phyloP scores from a whole-genome alignment of 345 rosid genomes.

The Camelina hispida region DNA sequence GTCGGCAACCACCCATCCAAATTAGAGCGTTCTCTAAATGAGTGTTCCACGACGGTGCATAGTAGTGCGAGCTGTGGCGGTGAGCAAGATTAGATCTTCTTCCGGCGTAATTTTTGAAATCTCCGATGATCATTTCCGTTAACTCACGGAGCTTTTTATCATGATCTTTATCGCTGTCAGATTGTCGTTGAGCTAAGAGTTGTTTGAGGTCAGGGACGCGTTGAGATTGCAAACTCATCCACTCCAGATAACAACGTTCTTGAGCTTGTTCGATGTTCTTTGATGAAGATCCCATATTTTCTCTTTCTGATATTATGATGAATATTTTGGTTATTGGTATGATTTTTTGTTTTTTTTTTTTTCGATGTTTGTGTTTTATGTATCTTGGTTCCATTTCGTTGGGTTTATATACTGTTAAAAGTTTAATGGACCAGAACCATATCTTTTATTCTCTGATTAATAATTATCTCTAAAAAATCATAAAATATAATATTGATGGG shows the following conservation, averaged over 20 bases:
- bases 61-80: conserved; percentile 29
- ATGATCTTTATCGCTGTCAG: background rate
- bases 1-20: conserved; percentile 61
- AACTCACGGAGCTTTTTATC: conserved; percentile 32
- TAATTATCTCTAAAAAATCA: background rate
- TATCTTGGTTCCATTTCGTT: conserved; percentile 4
- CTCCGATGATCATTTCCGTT: conserved; percentile 29
- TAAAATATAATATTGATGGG: background rate
- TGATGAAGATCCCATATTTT: background rate
- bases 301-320: background rate
- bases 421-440: conserved; percentile 7
- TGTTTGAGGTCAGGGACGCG: conserved; percentile 33
- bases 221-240: conserved; percentile 39
- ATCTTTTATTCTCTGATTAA: background rate
- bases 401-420: conserved; percentile 29
- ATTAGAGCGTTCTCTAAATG: conserved; percentile 54
- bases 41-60: conserved; percentile 54
- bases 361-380: background rate
- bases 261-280: conserved; percentile 40
- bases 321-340: background rate
- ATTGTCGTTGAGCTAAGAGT: conserved; percentile 19
- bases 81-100: conserved; percentile 28
- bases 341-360: background rate
- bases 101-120: conserved; percentile 33
- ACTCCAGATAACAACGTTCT: conserved; percentile 24